Base-by-base conservation (phyloP, 1,284 basidiomycete species). In the Trichosporon ovoides region DNA sequence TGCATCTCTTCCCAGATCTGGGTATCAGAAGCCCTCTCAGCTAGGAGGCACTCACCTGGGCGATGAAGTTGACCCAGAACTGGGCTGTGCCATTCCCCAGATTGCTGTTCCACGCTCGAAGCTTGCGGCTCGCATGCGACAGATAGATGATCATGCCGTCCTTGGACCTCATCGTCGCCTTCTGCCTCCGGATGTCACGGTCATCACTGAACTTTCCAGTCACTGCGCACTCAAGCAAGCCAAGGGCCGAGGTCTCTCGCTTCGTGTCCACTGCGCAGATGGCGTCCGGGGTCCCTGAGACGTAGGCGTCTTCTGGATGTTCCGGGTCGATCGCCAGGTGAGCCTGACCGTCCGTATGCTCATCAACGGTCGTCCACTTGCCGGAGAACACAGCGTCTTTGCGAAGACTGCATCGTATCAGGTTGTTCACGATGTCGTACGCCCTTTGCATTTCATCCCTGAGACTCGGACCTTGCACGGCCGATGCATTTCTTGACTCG, bases 1-100 rank as follows among this genome's bases (percentile, higher is more conserved):
- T 56, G 55, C 55, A 56, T 56, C 33, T 50, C 33, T 22, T 56
- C 55, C 49, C 49, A 52, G 14, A 38, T 20, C 55, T 56, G 28
- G 14, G 10, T 34, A 14, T n/a, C n/a, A n/a, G n/a, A n/a, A n/a
- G n/a, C n/a, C n/a, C n/a, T 19, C 34, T 36, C 18, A 24, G 31
- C 36, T 9, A 16, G 33, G 12, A 4, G 14, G 11, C 19, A 52
- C 53, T 14, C 43, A 55, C 53, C 35, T 48, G 43, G 16, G 35
- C 53, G 34, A 55, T 10, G 10, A 35, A 33, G 36, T 24, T 22
- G 16, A 31, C 20, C 55, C 55, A 56, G 33, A 52, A 56, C 10
- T 38, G 10, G 7, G 49, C 22, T 3, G 20, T 22, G 19, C 55
- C 55, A 16, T 56, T 50, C 19, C 31, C 11, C 18, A 56, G 55